Evolutionary conservation across 83 land plant genomes (phyloP).

Genomic region (Diphasiastrum complanatum): DNA sequence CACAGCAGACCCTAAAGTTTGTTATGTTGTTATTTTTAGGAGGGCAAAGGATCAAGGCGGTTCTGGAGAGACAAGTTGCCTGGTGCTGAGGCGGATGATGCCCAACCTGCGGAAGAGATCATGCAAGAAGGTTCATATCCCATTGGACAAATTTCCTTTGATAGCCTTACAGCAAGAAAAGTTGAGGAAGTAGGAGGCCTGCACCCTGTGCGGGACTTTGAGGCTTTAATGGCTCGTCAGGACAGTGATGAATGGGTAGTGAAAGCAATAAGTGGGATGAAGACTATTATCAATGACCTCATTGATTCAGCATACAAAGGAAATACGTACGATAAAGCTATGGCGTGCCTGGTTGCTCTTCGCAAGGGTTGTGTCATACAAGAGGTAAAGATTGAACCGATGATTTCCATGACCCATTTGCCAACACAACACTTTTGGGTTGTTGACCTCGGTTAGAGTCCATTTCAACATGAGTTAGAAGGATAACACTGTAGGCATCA

Average conservation of each 20-base stretch:
- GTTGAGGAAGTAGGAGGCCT: conserved; percentile 60
- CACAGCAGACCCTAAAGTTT: too few relatives aligned
- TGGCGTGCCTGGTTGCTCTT: conserved; percentile 68
- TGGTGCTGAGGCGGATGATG: conserved; percentile 29
- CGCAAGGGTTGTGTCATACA: conserved; percentile 81
- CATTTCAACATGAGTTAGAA: neutral
- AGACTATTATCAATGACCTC: conserved; percentile 50
- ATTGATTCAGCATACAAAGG: conserved; percentile 61
- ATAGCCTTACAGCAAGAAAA: conserved; percentile 29
- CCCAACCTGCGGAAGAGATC: conserved; percentile 4
- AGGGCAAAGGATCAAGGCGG: conserved; percentile 42
- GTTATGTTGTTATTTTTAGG: conserved; percentile 36
- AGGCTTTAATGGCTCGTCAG: conserved; percentile 69
- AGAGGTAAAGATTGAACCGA: conserved; percentile 45
- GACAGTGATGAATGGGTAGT: conserved; percentile 75
- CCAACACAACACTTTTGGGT: neutral
- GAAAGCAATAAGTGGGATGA: conserved; percentile 70
- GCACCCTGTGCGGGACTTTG: conserved; percentile 80
- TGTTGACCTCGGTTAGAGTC: neutral
- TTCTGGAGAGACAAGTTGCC: conserved; percentile 51
- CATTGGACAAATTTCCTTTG: conserved; percentile 20
- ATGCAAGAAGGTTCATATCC: conserved; percentile 15
- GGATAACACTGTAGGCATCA: neutral
- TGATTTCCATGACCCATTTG: neutral
- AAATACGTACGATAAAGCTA: conserved; percentile 58